Evolutionary conservation across 2,329 filamentous ascomycete species (phyloP).

Genomic region (Boeremia exigua): DNA sequence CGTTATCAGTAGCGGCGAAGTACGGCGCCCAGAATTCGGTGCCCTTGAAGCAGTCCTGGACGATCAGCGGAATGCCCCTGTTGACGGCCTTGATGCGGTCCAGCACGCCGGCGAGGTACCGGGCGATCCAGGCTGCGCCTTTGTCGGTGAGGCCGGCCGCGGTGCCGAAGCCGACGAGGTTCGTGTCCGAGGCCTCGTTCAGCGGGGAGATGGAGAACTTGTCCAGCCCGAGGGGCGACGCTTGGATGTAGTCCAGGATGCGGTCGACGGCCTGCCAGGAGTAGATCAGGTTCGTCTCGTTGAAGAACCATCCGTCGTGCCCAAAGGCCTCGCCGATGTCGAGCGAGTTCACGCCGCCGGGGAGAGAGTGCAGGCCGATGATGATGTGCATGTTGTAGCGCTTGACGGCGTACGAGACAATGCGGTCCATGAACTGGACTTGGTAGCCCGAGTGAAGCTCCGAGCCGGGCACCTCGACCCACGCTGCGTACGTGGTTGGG

Average conservation of each 20-base stretch:
- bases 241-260: slow-evolving; percentile 39
- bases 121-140: slow-evolving; percentile 37
- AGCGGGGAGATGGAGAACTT: slow-evolving; percentile 45
- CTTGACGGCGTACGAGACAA: slow-evolving; percentile 44
- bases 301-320: slow-evolving; percentile 45
- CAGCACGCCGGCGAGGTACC: slow-evolving; percentile 30
- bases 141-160: slow-evolving; percentile 34
- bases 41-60: slow-evolving; percentile 19
- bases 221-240: slow-evolving; percentile 11
- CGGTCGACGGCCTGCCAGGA: slow-evolving; percentile 39
- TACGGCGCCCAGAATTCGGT: slow-evolving; percentile 20
- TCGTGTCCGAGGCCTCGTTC: slow-evolving; percentile 46
- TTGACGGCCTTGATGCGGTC: slow-evolving; percentile 1
- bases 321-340: slow-evolving; percentile 18
- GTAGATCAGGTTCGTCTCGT: slow-evolving; percentile 41
- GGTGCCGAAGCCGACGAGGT: slow-evolving; percentile 38
- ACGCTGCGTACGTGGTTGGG: slow-evolving; percentile 44
- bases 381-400: slow-evolving; percentile 46
- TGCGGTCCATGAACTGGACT: slow-evolving; percentile 30
- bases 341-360: slow-evolving; percentile 37
- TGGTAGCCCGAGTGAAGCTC: slow-evolving; percentile 44
- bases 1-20: slow-evolving; percentile 3
- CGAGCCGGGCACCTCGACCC: slow-evolving; percentile 42
- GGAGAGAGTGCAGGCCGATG: slow-evolving; percentile 39
- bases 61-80: slow-evolving; percentile 8